A percentile compares a stretch with the other conserved stretches of the same genome.
Evolutionary conservation across 2,329 filamentous ascomycete genomes (phyloP).

Genomic region (Stagonosporopsis cucurbitacearum): DNA sequence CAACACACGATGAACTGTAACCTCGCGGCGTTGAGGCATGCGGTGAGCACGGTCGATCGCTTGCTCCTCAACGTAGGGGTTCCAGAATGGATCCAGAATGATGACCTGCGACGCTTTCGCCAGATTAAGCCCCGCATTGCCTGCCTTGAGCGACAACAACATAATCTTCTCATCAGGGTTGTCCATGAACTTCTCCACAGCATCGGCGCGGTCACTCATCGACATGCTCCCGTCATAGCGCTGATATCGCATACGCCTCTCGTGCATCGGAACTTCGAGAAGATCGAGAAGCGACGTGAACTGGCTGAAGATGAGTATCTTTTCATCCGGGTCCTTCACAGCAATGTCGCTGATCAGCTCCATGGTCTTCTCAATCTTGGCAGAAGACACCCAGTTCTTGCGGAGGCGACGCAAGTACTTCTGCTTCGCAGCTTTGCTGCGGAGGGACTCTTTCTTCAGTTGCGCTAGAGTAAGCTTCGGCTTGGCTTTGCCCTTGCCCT

Average conservation of each 20-base stretch:
- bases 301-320: slow-evolving; percentile 82
- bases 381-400: slow-evolving; percentile 73
- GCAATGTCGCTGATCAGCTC: slow-evolving; percentile 65
- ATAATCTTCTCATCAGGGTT: slow-evolving; percentile 68
- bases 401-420: slow-evolving; percentile 73
- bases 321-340: slow-evolving; percentile 64
- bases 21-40: slow-evolving; percentile 77
- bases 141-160: slow-evolving; percentile 79
- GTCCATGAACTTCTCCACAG: slow-evolving; percentile 72
- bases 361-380: slow-evolving; percentile 74
- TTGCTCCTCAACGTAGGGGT: slow-evolving; percentile 90
- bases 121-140: slow-evolving; percentile 86
- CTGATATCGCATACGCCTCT: slow-evolving; percentile 64
- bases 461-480: slow-evolving; percentile 62
- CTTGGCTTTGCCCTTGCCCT: slow-evolving; percentile 46
- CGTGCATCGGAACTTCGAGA: slow-evolving; percentile 72
- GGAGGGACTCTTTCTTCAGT: slow-evolving; percentile 70
- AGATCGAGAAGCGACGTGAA: slow-evolving; percentile 82
- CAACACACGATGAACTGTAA: slow-evolving; percentile 81
- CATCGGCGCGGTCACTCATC: slow-evolving; percentile 67
- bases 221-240: slow-evolving; percentile 82
- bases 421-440: slow-evolving; percentile 68
- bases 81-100: slow-evolving; percentile 94
- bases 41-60: slow-evolving; percentile 89
- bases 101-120: slow-evolving; percentile 84